Conservation (phyloP, 2,329 filamentous ascomycete species). For the Fusarium sacchari region DNA sequence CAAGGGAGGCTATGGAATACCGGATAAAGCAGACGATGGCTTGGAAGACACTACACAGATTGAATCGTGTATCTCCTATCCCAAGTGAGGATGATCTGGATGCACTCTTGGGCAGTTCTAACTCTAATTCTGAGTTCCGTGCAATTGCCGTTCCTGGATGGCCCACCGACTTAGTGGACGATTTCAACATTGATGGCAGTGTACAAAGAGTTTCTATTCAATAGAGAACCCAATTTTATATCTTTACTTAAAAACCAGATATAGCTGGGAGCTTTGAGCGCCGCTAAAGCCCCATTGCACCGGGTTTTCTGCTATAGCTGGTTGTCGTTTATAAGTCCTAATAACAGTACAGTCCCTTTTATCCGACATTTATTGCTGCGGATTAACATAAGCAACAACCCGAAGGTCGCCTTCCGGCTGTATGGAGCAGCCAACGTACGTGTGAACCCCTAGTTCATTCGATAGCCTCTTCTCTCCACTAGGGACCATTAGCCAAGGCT, state of each 20-base stretch:
- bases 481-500: background rate
- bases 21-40: background rate
- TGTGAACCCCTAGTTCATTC: background rate
- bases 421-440: constrained; percentile 2
- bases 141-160: background rate
- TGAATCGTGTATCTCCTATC: background rate
- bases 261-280: no score
- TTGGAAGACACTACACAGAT: background rate
- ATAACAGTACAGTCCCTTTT: rapidly evolving
- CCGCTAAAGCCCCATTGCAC: no score
- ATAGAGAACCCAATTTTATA: rapidly evolving
- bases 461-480: background rate
- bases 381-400: constrained; percentile 9
- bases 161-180: background rate
- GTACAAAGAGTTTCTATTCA: background rate
- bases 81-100: background rate
- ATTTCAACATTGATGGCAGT: background rate
- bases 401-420: background rate
- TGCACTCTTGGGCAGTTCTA: background rate
- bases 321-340: no score
- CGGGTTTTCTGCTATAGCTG: no score
- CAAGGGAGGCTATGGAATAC: background rate
- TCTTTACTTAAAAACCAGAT: rapidly evolving
- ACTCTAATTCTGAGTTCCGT: background rate
- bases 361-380: background rate